phyloP scores from a whole-genome alignment of 371 early-diverging fungal genomes.

The Mucor indicus region DNA sequence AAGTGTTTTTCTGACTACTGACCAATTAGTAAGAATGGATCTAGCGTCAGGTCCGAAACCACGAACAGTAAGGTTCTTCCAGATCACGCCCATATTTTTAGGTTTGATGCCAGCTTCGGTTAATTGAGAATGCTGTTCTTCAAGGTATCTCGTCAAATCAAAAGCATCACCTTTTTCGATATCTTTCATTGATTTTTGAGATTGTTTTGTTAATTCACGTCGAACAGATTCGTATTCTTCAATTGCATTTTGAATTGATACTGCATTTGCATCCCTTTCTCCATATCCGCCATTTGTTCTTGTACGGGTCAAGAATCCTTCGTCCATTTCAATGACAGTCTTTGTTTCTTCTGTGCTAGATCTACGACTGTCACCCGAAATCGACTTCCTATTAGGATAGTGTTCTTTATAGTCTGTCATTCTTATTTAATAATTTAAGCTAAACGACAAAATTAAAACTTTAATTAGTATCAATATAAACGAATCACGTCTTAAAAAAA shows the following conservation, averaged over 20 bases:
- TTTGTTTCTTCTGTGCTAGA: too few species aligned
- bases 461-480: too few species aligned
- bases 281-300: constrained; percentile 41
- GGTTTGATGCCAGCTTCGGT: constrained; percentile 36
- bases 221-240: constrained; percentile 35
- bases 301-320: too few species aligned
- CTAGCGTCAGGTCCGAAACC: constrained; percentile 42
- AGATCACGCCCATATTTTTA: constrained; percentile 47
- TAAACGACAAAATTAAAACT: too few species aligned
- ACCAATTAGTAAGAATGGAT: constrained; percentile 27
- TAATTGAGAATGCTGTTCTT: constrained; percentile 18
- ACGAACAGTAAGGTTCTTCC: constrained; percentile 40
- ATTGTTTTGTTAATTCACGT: constrained; percentile 38
- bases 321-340: too few species aligned
- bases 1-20: too few species aligned
- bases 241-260: constrained; percentile 35
- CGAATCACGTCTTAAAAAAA: too few species aligned
- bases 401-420: too few species aligned
- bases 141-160: constrained; percentile 25
- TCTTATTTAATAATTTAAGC: too few species aligned
- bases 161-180: constrained; percentile 10
- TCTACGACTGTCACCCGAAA: too few species aligned
- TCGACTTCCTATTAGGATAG: too few species aligned
- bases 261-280: constrained; percentile 39
- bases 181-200: too few species aligned